A percentile compares a stretch with the other conserved stretches of the same genome.
Evolutionary conservation across 306 rosid species (phyloP).

Genomic region (Benincasa hispida): DNA sequence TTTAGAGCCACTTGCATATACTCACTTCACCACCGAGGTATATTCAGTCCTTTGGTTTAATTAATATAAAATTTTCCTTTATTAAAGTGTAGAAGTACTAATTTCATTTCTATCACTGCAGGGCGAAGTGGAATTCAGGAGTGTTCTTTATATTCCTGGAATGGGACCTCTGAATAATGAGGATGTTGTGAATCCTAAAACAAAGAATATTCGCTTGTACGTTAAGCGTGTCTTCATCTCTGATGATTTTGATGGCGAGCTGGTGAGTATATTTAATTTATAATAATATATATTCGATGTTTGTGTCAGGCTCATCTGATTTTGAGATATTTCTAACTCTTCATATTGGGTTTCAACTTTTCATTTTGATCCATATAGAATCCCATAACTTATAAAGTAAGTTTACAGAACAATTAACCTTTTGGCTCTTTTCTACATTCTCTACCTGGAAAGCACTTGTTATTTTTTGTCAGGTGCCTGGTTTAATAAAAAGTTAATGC

Average conservation of each 20-base stretch:
- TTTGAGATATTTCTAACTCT: background rate
- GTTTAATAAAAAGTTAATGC: background rate
- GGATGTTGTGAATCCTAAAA: slow-evolving; percentile 84
- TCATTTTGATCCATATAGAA: background rate
- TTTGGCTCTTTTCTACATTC: background rate
- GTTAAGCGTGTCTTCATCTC: slow-evolving; percentile 97
- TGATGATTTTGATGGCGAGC: slow-evolving; percentile 95
- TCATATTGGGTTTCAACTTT: background rate
- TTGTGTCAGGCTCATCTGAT: background rate
- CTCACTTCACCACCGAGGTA: slow-evolving; percentile 98
- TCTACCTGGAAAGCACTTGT: background rate
- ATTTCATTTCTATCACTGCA: slow-evolving; percentile 26
- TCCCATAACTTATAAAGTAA: background rate
- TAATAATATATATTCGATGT: background rate
- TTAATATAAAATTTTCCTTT: background rate
- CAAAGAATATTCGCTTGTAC: slow-evolving; percentile 80
- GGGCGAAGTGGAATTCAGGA: slow-evolving; percentile 97
- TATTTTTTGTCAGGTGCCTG: background rate
- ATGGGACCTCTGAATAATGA: slow-evolving; percentile 97
- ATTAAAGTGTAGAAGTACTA: background rate
- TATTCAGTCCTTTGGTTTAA: background rate
- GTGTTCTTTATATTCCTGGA: slow-evolving; percentile 87
- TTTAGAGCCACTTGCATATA: slow-evolving; percentile 73
- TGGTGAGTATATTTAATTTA: slow-evolving; percentile 45
- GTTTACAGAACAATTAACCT: background rate